Evolutionary conservation across 164 flowering plant species (phyloP).

Genomic region (Vitis rotundifolia): DNA sequence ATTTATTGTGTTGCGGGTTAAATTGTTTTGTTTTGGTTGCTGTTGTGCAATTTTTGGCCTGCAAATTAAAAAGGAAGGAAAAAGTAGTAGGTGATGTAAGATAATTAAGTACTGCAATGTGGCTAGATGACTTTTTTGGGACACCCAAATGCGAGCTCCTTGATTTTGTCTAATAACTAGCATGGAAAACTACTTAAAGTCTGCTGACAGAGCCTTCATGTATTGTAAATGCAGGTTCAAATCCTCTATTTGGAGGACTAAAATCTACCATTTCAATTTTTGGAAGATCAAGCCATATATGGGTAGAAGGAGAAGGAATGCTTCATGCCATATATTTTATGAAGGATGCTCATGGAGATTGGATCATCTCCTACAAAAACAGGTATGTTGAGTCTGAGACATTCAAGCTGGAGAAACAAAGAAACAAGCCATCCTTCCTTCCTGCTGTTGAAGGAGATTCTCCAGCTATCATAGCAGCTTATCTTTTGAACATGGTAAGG

Average conservation of each 20-base stretch:
- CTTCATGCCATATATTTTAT: conserved; percentile 58
- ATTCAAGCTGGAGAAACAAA: conserved; percentile 42
- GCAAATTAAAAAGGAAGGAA: too few species aligned
- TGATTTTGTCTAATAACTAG: too few species aligned
- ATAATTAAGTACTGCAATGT: too few species aligned
- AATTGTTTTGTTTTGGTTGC: too few species aligned
- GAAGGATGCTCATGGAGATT: conserved; percentile 17
- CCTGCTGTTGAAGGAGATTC: conserved; percentile 60
- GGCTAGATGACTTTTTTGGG: too few species aligned
- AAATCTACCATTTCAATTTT: conserved; percentile 48
- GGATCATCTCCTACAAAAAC: conserved; percentile 57
- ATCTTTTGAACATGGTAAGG: conserved; percentile 39
- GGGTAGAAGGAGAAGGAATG: conserved; percentile 85
- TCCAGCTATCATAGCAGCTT: conserved; percentile 42
- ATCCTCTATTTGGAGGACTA: conserved; percentile 62
- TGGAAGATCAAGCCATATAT: conserved; percentile 50
- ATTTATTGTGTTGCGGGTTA: too few species aligned
- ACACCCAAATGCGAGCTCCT: too few species aligned
- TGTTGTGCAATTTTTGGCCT: too few species aligned
- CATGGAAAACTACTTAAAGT: too few species aligned
- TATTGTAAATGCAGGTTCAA: conserved; percentile 44
- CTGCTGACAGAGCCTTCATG: too few species aligned
- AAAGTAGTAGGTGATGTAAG: too few species aligned
- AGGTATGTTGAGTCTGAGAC: conserved; percentile 54
- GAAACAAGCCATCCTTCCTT: conserved; percentile 45